Conservation (phyloP, 768 basidiomycete genomes). For the Lentinula aciculospora region DNA sequence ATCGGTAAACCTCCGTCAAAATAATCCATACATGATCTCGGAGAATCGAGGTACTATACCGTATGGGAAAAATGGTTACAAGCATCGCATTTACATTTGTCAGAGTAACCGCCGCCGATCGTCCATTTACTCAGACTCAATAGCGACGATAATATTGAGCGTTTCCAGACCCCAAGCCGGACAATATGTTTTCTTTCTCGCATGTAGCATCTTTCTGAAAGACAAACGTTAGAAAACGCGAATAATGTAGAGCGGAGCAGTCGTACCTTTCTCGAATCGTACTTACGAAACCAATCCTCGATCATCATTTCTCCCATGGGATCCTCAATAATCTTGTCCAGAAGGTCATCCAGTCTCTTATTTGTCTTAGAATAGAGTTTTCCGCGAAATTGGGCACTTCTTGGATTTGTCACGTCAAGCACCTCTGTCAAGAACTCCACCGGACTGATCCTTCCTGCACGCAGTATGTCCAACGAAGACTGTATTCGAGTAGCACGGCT, state of each 20-base stretch:
- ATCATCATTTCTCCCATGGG: background rate
- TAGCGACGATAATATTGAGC: background rate
- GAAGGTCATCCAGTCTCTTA: constrained; percentile 1
- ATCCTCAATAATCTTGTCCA: constrained; percentile 1
- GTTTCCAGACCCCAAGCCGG: background rate
- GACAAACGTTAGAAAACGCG: background rate
- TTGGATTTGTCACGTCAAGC: background rate
- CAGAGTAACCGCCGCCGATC: background rate
- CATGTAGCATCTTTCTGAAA: background rate
- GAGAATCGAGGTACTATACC: background rate
- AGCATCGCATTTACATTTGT: background rate
- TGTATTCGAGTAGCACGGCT: background rate
- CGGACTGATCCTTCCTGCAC: constrained; percentile 2
- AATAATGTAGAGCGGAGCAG: background rate
- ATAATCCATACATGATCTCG: background rate
- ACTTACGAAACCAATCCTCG: constrained; percentile 1
- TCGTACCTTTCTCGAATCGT: background rate
- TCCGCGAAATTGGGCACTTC: background rate
- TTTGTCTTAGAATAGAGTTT: constrained; percentile 2
- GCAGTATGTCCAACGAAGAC: background rate
- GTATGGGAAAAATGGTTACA: background rate
- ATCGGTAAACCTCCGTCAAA: background rate
- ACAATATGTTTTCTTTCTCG: background rate
- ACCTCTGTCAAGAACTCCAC: constrained; percentile 1
- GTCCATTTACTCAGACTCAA: background rate